Evolutionary conservation across 2,329 filamentous ascomycete genomes (phyloP).

Genomic region (Neofusicoccum ribis): DNA sequence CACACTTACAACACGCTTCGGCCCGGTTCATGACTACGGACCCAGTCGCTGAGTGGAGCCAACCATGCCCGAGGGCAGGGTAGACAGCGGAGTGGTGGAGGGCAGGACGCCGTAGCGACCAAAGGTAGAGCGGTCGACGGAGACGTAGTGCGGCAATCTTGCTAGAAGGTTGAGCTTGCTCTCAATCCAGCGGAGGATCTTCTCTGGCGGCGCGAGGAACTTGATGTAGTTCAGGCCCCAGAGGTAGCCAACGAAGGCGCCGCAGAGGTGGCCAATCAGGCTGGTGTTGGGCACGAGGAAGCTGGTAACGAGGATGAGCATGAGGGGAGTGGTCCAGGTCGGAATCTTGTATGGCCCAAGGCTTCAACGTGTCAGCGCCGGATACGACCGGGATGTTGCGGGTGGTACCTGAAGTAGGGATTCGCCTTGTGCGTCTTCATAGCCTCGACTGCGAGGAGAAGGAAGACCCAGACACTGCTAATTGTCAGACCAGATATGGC

Average conservation of each 20-base stretch:
- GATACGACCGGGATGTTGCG: constrained; percentile 34
- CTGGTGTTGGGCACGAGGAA: constrained; percentile 80
- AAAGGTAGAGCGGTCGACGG: constrained; percentile 93
- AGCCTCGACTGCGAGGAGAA: constrained; percentile 80
- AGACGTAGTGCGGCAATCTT: constrained; percentile 86
- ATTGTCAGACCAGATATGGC: constrained; percentile 7
- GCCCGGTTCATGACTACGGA: background rate
- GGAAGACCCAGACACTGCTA: constrained; percentile 83
- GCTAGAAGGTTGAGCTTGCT: constrained; percentile 81
- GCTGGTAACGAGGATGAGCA: constrained; percentile 71
- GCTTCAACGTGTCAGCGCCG: constrained; percentile 33
- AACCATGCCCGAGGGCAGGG: background rate
- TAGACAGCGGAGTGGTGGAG: constrained; percentile 21
- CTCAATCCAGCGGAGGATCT: constrained; percentile 84
- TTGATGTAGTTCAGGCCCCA: constrained; percentile 86
- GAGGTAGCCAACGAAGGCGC: constrained; percentile 79
- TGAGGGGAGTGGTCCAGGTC: constrained; percentile 87
- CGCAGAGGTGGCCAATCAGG: constrained; percentile 82
- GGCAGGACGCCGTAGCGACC: constrained; percentile 89
- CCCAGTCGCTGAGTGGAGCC: constrained; percentile 10
- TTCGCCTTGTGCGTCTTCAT: constrained; percentile 82
- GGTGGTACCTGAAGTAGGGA: constrained; percentile 67
- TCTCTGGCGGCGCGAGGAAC: constrained; percentile 86
- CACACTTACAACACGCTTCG: background rate
- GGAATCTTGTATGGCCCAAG: constrained; percentile 71